phyloP scores from a whole-genome alignment of 2,329 filamentous ascomycete genomes.

The Pseudogymnoascus sp. region DNA sequence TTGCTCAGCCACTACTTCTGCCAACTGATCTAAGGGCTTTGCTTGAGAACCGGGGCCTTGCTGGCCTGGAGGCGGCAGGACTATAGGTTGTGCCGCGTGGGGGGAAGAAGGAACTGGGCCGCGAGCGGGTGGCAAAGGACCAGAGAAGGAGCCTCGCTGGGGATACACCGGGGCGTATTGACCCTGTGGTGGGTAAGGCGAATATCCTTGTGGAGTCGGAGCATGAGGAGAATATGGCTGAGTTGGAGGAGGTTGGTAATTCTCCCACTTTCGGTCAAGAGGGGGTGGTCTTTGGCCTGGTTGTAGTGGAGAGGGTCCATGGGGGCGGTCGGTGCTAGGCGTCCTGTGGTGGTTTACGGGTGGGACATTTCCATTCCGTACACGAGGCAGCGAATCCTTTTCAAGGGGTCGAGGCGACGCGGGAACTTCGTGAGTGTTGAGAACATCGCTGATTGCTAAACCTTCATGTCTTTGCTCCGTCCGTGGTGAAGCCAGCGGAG shows the following conservation, averaged over 20 bases:
- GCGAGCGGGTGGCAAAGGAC: constrained; percentile 22
- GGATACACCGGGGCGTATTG: constrained; percentile 7
- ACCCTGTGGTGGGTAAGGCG: constrained; percentile 14
- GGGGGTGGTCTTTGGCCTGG: constrained; percentile 13
- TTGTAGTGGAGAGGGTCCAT: constrained; percentile 23
- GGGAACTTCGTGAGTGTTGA: constrained; percentile 15
- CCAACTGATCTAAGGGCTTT: constrained; percentile 23
- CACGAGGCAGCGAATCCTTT: constrained; percentile 6
- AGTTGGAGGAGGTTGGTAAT: constrained; percentile 17
- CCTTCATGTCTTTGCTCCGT: constrained; percentile 17
- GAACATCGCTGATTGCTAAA: constrained; percentile 21
- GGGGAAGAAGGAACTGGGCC: constrained; percentile 26
- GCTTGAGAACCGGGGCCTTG: constrained; percentile 18
- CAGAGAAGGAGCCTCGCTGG: constrained; percentile 19
- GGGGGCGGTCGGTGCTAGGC: constrained; percentile 8
- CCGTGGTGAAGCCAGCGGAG: constrained; percentile 11
- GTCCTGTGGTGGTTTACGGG: constrained; percentile 10
- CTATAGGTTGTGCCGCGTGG: constrained; percentile 18
- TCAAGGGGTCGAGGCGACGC: neutral
- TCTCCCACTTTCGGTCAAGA: constrained; percentile 21
- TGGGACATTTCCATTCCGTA: constrained; percentile 10
- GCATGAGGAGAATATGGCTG: constrained; percentile 14
- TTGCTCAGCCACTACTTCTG: constrained; percentile 25
- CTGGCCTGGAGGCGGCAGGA: constrained; percentile 22
- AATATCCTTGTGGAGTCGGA: constrained; percentile 11